phyloP scores from a whole-genome alignment of 148 eudicot genomes.

The Agrostemma githago region DNA sequence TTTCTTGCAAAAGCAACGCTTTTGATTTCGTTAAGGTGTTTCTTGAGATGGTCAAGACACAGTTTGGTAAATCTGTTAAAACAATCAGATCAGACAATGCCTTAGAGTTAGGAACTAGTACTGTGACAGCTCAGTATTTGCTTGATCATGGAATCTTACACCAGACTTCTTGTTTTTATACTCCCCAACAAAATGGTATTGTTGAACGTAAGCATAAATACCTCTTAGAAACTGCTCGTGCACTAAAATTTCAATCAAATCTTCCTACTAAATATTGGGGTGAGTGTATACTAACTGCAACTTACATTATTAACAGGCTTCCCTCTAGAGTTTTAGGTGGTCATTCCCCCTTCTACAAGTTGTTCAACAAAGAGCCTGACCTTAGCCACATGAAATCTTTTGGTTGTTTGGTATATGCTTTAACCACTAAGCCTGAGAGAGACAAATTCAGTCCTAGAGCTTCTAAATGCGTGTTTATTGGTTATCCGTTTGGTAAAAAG shows the following conservation, averaged over 20 bases:
- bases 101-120: not conserved
- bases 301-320: not conserved
- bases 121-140: not conserved
- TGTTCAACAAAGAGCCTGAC: not conserved
- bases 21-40: not conserved
- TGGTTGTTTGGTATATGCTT: not conserved
- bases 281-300: not conserved
- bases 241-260: not conserved
- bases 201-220: not conserved
- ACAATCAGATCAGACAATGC: not conserved
- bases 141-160: not conserved
- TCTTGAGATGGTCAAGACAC: not conserved
- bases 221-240: not conserved
- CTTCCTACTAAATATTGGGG: not conserved
- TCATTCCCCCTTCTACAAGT: not conserved
- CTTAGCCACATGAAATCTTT: not conserved
- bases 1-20: not conserved
- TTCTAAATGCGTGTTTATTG: not conserved
- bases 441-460: not conserved
- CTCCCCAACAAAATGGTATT: not conserved
- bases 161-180: not conserved
- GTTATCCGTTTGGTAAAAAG: not conserved
- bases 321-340: not conserved
- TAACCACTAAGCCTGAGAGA: not conserved
- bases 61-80: not conserved